Evolutionary conservation across 768 basidiomycete species (phyloP).

Genomic region (Calocera cornea): DNA sequence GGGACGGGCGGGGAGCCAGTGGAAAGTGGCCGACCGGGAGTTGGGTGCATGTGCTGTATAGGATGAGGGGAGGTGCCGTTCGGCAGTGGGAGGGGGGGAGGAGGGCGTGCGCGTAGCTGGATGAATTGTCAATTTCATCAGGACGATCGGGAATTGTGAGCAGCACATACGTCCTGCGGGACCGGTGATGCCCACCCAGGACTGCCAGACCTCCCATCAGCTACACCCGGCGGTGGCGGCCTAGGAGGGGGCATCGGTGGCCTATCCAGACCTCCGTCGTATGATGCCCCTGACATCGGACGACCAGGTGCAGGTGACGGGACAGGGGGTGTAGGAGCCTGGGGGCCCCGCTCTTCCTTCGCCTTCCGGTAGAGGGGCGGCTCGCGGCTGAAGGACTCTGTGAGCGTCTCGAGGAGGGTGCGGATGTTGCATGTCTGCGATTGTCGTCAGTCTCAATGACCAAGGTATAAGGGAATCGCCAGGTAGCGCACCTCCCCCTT

Average conservation of each 20-base stretch:
- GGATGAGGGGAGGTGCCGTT: not conserved
- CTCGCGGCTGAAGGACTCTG: conserved; percentile 64
- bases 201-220: not conserved
- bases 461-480: conserved; percentile 15
- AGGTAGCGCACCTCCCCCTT: conserved; percentile 60
- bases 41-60: not conserved
- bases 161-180: not conserved
- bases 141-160: not conserved
- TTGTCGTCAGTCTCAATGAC: conserved; percentile 8
- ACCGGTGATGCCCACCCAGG: not conserved
- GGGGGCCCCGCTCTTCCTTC: conserved; percentile 18
- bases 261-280: not conserved
- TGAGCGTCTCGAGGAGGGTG: conserved; percentile 61
- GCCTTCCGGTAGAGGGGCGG: conserved; percentile 89
- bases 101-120: not conserved
- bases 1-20: not conserved
- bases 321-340: conserved; percentile 10
- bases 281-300: not conserved
- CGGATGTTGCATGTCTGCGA: conserved; percentile 62
- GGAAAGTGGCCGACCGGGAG: not conserved
- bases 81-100: not conserved
- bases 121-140: not conserved
- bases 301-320: conserved; percentile 1
- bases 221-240: not conserved
- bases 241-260: not conserved